These are phyloP conservation scores for Aspergillus glaucus DNA, from an alignment of 2,329 filamentous ascomycete genomes.

Conservation along the genomic window DNA sequence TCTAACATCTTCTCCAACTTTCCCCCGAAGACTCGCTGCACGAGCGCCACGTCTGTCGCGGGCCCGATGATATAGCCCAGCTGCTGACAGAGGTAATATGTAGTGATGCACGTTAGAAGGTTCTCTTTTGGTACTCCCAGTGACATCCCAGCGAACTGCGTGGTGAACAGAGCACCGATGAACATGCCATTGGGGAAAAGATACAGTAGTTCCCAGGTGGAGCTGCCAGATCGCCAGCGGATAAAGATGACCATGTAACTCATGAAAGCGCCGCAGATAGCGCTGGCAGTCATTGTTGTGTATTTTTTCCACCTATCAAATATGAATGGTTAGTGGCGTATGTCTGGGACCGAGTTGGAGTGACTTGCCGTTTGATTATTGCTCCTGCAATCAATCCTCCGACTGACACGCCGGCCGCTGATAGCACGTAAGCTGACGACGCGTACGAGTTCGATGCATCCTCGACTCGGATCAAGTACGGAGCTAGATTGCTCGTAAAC, in stretches of 20 bases:
- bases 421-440: constrained; percentile 4
- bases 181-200: constrained; percentile 6
- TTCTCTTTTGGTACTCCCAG: constrained; percentile 3
- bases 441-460: constrained; percentile 5
- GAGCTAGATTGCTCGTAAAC: constrained; percentile 1
- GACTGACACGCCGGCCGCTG: constrained; percentile 6
- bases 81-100: constrained; percentile 14
- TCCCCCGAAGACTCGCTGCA: constrained; percentile 7
- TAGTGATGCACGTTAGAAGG: constrained; percentile 6
- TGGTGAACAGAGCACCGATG: constrained; percentile 9
- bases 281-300: constrained; percentile 1
- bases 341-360: background rate
- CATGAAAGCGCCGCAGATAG: background rate
- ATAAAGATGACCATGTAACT: constrained; percentile 7
- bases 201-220: constrained; percentile 9
- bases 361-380: constrained; percentile 6
- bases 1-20: background rate
- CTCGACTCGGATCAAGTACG: constrained; percentile 11
- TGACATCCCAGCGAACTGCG: constrained; percentile 12
- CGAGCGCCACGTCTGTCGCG: constrained; percentile 5
- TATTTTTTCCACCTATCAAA: background rate
- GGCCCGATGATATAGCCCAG: constrained; percentile 13
- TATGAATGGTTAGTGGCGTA: background rate
- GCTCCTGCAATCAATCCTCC: constrained; percentile 4
- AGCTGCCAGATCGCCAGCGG: constrained; percentile 7